Percentiles rank a stretch among this genome's conserved stretches.
These are phyloP conservation scores for Coccomyxa subellipsoidea DNA, from an alignment of 163 green algal genomes.

Conservation along the genomic window DNA sequence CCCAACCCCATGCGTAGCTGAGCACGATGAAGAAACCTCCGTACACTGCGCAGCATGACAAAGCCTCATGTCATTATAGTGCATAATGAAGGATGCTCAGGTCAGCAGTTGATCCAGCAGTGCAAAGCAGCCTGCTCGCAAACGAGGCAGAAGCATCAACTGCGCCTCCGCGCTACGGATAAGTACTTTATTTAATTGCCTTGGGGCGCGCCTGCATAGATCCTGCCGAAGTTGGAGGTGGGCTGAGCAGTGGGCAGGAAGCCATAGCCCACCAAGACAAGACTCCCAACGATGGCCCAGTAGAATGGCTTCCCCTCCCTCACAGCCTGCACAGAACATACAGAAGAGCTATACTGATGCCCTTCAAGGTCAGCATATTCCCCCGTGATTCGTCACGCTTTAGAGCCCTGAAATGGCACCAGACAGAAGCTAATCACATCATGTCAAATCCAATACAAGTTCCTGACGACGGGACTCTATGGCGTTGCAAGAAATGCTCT, in stretches of 20 bases:
- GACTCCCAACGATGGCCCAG: slow-evolving; percentile 38
- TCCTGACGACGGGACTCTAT: too few species aligned
- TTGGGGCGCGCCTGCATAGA: slow-evolving; percentile 26
- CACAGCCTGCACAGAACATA: slow-evolving; percentile 21
- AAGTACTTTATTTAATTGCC: too few species aligned
- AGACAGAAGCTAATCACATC: too few species aligned
- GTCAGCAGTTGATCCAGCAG: background rate
- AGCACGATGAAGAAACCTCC: slow-evolving; percentile 89
- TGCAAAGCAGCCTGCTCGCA: too few species aligned
- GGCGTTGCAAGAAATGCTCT: too few species aligned
- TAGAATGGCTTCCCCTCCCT: slow-evolving; percentile 59
- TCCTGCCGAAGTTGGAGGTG: slow-evolving; percentile 63
- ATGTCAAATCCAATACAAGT: too few species aligned
- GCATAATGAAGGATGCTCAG: background rate
- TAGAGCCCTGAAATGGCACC: too few species aligned
- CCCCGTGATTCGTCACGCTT: too few species aligned
- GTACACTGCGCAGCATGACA: slow-evolving; percentile 41
- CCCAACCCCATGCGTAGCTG: slow-evolving; percentile 82
- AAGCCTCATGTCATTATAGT: background rate
- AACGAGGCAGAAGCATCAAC: too few species aligned
- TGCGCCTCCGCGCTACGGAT: too few species aligned
- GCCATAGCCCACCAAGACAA: slow-evolving; percentile 70
- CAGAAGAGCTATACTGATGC: too few species aligned
- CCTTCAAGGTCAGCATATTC: too few species aligned
- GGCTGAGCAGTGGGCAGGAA: slow-evolving; percentile 82